These are phyloP conservation scores for Aspergillus brunneoviolaceus DNA, from an alignment of 2,329 filamentous ascomycete species.

Conservation along the genomic window DNA sequence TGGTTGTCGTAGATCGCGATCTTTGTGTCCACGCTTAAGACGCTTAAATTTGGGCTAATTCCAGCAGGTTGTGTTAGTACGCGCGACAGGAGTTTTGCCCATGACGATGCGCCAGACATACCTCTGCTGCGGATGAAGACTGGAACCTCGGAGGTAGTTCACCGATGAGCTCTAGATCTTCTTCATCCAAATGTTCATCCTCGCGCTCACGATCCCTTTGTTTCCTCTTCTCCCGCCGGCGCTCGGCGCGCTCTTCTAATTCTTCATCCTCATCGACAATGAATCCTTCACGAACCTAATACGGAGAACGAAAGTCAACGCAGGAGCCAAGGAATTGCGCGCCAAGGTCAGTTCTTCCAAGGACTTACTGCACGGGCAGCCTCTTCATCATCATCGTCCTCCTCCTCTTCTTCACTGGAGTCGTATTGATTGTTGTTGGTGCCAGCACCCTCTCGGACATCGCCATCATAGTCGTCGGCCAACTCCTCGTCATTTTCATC, in stretches of 20 bases:
- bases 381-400: constrained; percentile 88
- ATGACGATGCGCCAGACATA: constrained; percentile 44
- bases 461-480: constrained; percentile 68
- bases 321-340: background rate
- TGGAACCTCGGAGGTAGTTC: constrained; percentile 72
- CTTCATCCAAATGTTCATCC: constrained; percentile 82
- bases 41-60: constrained; percentile 87
- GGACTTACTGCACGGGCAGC: constrained; percentile 68
- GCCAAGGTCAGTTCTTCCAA: background rate
- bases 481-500: constrained; percentile 80
- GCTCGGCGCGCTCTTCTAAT: constrained; percentile 63
- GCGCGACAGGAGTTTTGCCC: background rate
- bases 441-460: constrained; percentile 46
- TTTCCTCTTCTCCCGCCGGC: constrained; percentile 70
- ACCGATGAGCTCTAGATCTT: constrained; percentile 93
- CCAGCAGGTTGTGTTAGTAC: constrained; percentile 10
- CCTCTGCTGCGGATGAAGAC: constrained; percentile 67
- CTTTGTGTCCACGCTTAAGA: constrained; percentile 84
- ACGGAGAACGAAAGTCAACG: constrained; percentile 17
- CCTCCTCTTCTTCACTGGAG: constrained; percentile 88
- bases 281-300: constrained; percentile 85
- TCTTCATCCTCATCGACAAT: constrained; percentile 92
- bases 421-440: constrained; percentile 63
- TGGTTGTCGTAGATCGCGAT: constrained; percentile 56
- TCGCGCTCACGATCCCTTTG: constrained; percentile 81